phyloP scores from a whole-genome alignment of 73 alveolate species.

The Strombidium stylifer region DNA sequence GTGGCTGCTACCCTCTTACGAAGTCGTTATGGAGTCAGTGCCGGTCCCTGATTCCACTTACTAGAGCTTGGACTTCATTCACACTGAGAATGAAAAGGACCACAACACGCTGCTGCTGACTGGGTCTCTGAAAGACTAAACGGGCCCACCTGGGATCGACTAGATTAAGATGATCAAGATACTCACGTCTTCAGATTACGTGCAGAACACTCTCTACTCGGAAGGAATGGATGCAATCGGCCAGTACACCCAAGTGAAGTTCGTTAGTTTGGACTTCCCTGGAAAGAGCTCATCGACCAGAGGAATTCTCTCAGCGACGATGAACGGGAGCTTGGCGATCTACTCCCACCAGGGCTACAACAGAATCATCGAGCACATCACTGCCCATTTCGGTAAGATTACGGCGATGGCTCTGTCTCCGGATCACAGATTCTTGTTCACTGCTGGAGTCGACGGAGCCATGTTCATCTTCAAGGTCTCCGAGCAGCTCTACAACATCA shows the following conservation, averaged over 20 bases:
- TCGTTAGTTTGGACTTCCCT: neutral
- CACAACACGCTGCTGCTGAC: no score
- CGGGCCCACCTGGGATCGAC: no score
- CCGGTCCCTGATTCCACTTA: no score
- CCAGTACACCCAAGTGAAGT: constrained; percentile 17
- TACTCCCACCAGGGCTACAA: constrained; percentile 41
- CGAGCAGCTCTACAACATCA: constrained; percentile 54
- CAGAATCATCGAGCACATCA: constrained; percentile 55
- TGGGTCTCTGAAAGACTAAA: no score
- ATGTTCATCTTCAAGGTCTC: constrained; percentile 64
- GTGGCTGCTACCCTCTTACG: constrained; percentile 16
- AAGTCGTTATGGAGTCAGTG: constrained; percentile 21
- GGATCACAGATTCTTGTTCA: constrained; percentile 82
- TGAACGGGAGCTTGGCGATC: constrained; percentile 58
- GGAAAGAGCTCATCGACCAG: neutral
- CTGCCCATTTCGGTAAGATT: constrained; percentile 80
- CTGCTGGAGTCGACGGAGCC: constrained; percentile 89
- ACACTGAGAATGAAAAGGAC: no score
- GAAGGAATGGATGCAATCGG: no score
- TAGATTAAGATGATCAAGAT: no score
- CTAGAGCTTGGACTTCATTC: constrained; percentile 2
- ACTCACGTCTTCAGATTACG: no score
- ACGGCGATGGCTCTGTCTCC: constrained; percentile 72
- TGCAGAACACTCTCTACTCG: no score
- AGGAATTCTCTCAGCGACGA: constrained; percentile 64